Conservation (phyloP, 2,329 filamentous ascomycete genomes). For the Grosmannia penicillata region DNA sequence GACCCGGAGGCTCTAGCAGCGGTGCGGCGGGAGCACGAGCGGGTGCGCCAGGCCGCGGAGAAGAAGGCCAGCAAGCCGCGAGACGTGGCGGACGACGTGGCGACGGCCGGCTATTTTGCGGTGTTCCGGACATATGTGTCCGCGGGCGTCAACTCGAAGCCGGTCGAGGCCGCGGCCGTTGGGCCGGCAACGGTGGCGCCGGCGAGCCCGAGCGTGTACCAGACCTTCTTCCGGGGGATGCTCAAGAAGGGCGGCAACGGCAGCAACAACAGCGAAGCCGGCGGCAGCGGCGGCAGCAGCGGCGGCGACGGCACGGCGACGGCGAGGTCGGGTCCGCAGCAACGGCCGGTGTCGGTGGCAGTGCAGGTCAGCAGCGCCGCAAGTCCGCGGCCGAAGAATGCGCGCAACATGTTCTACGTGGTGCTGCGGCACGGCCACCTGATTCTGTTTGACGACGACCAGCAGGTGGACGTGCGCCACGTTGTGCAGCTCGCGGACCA, state of each 20-base stretch:
- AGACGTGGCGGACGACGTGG: slow-evolving; percentile 56
- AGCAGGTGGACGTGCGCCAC: slow-evolving; percentile 89
- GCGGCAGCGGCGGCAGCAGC: background rate
- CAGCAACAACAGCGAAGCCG: background rate
- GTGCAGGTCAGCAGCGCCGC: slow-evolving; percentile 31
- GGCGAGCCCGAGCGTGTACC: slow-evolving; percentile 87
- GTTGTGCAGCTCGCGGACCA: slow-evolving; percentile 89
- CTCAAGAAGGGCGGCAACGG: slow-evolving; percentile 51
- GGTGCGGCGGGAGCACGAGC: slow-evolving; percentile 13
- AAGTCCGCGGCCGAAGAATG: slow-evolving; percentile 44
- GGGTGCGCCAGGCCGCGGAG: background rate
- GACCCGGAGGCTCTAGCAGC: slow-evolving; percentile 48
- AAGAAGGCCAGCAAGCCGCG: slow-evolving; percentile 40
- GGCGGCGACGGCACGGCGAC: background rate
- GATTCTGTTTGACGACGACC: slow-evolving; percentile 93
- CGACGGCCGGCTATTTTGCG: slow-evolving; percentile 76
- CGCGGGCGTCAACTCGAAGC: slow-evolving; percentile 82
- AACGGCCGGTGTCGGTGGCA: no score
- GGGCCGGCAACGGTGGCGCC: slow-evolving; percentile 59
- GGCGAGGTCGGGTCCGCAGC: slow-evolving; percentile 14
- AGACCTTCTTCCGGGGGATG: slow-evolving; percentile 93
- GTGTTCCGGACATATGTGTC: slow-evolving; percentile 87
- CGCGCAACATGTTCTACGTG: slow-evolving; percentile 85
- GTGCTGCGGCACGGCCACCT: slow-evolving; percentile 87
- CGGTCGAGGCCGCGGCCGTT: slow-evolving; percentile 69